Evolutionary conservation across 2,329 filamentous ascomycete genomes (phyloP).

Genomic region (Berkeleyomyces basicola): DNA sequence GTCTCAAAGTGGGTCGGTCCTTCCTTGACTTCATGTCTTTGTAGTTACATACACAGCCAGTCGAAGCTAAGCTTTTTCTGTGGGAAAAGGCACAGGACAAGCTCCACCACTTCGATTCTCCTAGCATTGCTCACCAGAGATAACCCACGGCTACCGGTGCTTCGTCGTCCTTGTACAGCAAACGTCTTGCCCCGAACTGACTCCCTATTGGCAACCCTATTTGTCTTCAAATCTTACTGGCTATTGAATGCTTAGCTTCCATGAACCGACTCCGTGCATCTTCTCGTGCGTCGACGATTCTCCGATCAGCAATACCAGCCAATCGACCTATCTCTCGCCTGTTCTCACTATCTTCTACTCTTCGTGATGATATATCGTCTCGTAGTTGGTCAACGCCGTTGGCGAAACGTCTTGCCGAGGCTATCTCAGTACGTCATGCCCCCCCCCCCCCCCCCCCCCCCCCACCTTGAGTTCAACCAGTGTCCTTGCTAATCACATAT

Average conservation of each 20-base stretch:
- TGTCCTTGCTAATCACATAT: background rate
- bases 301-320: background rate
- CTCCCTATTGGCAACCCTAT: too few relatives aligned
- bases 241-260: background rate
- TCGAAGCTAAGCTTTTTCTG: too few relatives aligned
- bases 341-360: background rate
- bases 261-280: background rate
- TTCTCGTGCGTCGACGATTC: background rate
- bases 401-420: conserved; percentile 70
- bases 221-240: background rate
- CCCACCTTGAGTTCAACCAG: background rate
- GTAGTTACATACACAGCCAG: too few relatives aligned
- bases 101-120: too few relatives aligned
- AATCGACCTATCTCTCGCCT: background rate
- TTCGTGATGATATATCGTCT: background rate
- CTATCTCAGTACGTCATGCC: conserved; percentile 51
- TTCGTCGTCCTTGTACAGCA: too few relatives aligned
- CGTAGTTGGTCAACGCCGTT: conserved; percentile 76
- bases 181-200: too few relatives aligned
- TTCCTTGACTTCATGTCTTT: too few relatives aligned
- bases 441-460: too few relatives aligned
- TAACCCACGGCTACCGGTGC: too few relatives aligned
- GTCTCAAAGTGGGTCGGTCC: too few relatives aligned
- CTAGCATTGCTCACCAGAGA: too few relatives aligned
- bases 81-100: too few relatives aligned